Base-by-base conservation (phyloP, 768 basidiomycete genomes). In the Mycena galericulata region DNA sequence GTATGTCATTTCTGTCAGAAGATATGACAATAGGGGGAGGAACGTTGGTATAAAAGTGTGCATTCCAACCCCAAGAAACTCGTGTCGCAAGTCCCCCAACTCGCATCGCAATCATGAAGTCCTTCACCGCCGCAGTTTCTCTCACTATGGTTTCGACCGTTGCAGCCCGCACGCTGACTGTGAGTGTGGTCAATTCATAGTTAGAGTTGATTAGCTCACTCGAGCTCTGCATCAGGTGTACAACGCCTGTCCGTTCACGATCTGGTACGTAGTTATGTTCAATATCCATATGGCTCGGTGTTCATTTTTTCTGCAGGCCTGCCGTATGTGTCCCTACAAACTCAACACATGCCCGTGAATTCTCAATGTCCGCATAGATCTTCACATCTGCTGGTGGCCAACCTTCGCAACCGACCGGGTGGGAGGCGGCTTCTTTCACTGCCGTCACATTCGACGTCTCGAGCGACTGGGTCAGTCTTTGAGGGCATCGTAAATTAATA, bases 211-310 rank as follows among this genome's bases (percentile, higher is more conserved):
- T n/a, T n/a, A n/a, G n/a, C n/a, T n/a, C n/a, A n/a, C n/a, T n/a
- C n/a, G n/a, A n/a, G n/a, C n/a, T n/a, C n/a, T n/a, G n/a, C n/a
- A n/a, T n/a, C n/a, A 38, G 38, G 41, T 43, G 5, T 43, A 17
- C 41, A 43, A 43, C 41, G 20, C 14, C 9, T 82, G 8, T 72
- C 76, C 62, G 41, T 43, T 43, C 41, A 43, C 41, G 9, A 43
- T 43, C 20, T 43, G 41, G 41, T 43, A 18, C 4, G 41, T 18
- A n/a, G 7, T 43, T 17, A n/a, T 17, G 41, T 43, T 18, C 41
- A 8, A 5, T 43, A 9, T 43, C 17, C 17, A 6, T n/a, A 15
- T 15, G 6, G 8, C 41, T 5, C 5, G 6, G 14, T 43, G 14
- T 17, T 43, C 20, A n/a, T 38, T 17, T n/a, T 5, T 43, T n/a